Evolutionary conservation across 345 rosid genomes (phyloP).

Genomic region (Reutealis trisperma): DNA sequence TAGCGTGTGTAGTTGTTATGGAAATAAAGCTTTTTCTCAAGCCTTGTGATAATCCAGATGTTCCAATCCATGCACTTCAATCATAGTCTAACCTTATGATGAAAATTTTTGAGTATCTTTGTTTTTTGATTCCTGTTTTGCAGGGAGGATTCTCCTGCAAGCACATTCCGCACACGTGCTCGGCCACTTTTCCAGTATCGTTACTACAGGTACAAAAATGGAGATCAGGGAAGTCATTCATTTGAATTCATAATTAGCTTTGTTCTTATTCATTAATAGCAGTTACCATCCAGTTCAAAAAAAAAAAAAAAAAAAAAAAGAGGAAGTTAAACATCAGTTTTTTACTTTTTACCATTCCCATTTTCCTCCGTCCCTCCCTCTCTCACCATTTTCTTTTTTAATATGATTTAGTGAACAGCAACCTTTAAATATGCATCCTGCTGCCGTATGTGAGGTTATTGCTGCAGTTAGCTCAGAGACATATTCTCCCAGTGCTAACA

Average conservation of each 20-base stretch:
- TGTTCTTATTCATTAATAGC: background rate
- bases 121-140: slow-evolving; percentile 28
- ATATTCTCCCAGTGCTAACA: slow-evolving; percentile 54
- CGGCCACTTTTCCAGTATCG: slow-evolving; percentile 94
- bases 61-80: background rate
- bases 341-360: background rate
- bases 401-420: slow-evolving; percentile 84
- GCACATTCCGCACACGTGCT: slow-evolving; percentile 94
- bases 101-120: slow-evolving; percentile 4
- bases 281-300: background rate
- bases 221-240: slow-evolving; percentile 8
- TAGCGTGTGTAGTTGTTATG: background rate
- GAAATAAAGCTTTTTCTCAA: background rate
- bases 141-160: slow-evolving; percentile 92
- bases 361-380: slow-evolving; percentile 1
- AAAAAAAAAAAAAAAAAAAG: too few relatives aligned
- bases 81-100: background rate
- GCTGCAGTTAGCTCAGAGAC: slow-evolving; percentile 95
- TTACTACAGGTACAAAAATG: slow-evolving; percentile 72
- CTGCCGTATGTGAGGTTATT: slow-evolving; percentile 93
- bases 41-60: background rate
- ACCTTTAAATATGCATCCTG: slow-evolving; percentile 78
- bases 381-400: slow-evolving; percentile 25
- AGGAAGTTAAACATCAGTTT: slow-evolving; percentile 7
- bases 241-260: background rate